Conservation (phyloP, 2,329 filamentous ascomycete species). For the Fusarium sp. region DNA sequence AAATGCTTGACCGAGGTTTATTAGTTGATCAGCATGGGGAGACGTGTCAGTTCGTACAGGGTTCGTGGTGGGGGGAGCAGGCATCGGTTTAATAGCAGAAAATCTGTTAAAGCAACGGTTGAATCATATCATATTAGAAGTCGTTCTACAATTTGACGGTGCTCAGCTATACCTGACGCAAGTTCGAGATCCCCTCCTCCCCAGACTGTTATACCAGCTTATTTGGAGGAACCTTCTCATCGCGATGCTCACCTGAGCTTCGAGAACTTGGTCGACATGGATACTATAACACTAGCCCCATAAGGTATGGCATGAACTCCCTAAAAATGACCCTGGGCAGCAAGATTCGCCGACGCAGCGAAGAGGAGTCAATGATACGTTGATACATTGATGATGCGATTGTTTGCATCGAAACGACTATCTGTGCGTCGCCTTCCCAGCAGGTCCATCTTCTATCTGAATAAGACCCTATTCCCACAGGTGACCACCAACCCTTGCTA, state of each 20-base stretch:
- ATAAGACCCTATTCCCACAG: no score
- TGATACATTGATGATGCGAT: neutral
- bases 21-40: neutral
- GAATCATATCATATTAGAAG: neutral
- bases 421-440: rapidly evolving
- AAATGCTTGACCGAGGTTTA: neutral
- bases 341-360: neutral
- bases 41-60: neutral
- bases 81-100: neutral
- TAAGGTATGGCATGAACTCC: neutral
- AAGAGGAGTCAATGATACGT: neutral
- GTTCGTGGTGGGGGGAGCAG: neutral
- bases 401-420: neutral
- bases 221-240: neutral
- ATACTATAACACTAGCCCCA: neutral
- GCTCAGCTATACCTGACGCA: neutral
- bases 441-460: rapidly evolving
- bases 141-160: rapidly evolving
- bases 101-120: neutral
- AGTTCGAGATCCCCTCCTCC: rapidly evolving
- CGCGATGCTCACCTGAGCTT: neutral
- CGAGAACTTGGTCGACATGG: neutral
- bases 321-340: neutral
- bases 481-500: neutral
- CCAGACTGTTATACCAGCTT: neutral